These are phyloP conservation scores for Penicillium hesseltinei DNA, from an alignment of 2,329 filamentous ascomycete genomes.

Conservation along the genomic window DNA sequence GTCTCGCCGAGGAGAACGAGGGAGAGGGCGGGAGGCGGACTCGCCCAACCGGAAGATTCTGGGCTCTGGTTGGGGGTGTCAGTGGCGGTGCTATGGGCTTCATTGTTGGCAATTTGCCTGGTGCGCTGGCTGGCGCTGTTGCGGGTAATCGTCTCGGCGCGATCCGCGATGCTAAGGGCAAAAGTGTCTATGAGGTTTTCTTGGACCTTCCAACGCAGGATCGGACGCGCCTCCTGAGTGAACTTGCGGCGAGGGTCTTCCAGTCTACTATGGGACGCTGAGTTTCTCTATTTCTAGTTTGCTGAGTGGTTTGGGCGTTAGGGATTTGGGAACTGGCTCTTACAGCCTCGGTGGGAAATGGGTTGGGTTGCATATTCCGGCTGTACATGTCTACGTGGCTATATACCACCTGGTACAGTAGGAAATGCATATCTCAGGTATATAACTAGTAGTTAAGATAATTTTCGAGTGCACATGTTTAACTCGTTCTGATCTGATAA, in stretches of 20 bases:
- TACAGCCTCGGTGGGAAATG: not conserved
- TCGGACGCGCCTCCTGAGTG: constrained; percentile 74
- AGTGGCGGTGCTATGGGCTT: constrained; percentile 91
- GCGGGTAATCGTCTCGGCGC: constrained; percentile 90
- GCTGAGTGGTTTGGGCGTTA: constrained; percentile 5
- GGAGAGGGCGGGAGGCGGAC: constrained; percentile 44
- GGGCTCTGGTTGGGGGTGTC: constrained; percentile 78
- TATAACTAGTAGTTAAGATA: not conserved
- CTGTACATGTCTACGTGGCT: not conserved
- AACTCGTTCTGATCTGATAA: not conserved
- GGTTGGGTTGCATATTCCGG: not conserved
- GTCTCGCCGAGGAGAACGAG: constrained; percentile 70
- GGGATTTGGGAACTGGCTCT: not conserved
- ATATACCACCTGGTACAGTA: not conserved
- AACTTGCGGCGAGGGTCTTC: constrained; percentile 83
- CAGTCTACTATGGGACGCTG: constrained; percentile 38
- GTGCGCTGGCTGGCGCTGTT: constrained; percentile 82
- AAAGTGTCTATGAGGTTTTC: constrained; percentile 92
- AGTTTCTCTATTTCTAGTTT: not conserved
- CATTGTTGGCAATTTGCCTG: constrained; percentile 89
- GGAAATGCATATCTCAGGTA: not conserved
- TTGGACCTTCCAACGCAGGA: constrained; percentile 80
- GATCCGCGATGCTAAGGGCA: constrained; percentile 83
- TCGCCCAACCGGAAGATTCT: constrained; percentile 70
- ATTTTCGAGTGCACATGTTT: not conserved